phyloP scores from a whole-genome alignment of 2,329 filamentous ascomycete species.

The Ciborinia camelliae region DNA sequence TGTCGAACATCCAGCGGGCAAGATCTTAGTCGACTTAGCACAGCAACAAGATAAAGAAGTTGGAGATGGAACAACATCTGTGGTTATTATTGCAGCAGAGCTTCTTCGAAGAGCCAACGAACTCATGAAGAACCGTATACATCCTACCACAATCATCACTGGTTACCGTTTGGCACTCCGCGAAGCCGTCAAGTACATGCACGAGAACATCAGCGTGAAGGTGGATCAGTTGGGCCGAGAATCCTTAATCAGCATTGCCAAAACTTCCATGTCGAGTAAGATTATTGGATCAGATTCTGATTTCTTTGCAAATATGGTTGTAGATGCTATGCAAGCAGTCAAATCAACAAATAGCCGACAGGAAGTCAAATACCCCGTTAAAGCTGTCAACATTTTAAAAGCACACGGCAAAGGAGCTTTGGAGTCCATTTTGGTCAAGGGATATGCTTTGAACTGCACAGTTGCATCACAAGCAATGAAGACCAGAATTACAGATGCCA shows the following conservation, averaged over 20 bases:
- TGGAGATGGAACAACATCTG: conserved; percentile 95
- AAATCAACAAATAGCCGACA: conserved; percentile 87
- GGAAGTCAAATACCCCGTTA: conserved; percentile 96
- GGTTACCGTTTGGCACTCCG: conserved; percentile 93
- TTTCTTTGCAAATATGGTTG: conserved; percentile 96
- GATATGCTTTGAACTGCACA: conserved; percentile 97
- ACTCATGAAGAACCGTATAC: conserved; percentile 99
- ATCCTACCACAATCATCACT: conserved; percentile 98
- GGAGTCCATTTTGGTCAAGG: conserved; percentile 89
- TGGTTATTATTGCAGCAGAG: conserved; percentile 95
- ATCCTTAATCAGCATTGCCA: conserved; percentile 89
- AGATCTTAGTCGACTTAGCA: conserved; percentile 95
- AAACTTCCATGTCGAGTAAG: conserved; percentile 99
- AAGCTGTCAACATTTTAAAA: conserved; percentile 98
- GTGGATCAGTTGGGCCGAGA: conserved; percentile 89
- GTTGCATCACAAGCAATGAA: conserved; percentile 98
- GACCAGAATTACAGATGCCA: conserved; percentile 86
- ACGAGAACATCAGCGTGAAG: conserved; percentile 95
- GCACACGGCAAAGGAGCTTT: conserved; percentile 89
- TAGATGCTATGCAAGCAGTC: conserved; percentile 92
- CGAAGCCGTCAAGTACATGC: conserved; percentile 98
- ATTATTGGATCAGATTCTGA: conserved; percentile 94
- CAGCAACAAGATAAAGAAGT: conserved; percentile 99
- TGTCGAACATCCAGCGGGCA: conserved; percentile 95
- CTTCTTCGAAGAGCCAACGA: conserved; percentile 92